A percentile compares a stretch with the other conserved stretches of the same genome.
Evolutionary conservation across 2,329 filamentous ascomycete genomes (phyloP).

Genomic region (Trichophyton rubrum): DNA sequence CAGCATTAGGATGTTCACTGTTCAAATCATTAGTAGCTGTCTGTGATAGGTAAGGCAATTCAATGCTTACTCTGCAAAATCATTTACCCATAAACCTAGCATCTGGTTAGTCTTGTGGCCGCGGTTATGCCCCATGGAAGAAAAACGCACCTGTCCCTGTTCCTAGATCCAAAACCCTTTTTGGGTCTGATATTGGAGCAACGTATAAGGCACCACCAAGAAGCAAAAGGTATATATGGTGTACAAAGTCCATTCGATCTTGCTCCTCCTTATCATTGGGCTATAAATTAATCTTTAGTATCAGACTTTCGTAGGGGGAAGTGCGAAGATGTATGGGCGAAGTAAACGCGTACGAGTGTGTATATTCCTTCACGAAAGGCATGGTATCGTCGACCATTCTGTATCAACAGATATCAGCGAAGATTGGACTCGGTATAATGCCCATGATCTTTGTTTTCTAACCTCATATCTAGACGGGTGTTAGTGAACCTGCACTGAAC

Average conservation of each 20-base stretch:
- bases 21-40: neutral
- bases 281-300: constrained; percentile 1
- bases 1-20: constrained; percentile 5
- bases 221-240: constrained; percentile 41
- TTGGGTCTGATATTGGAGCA: constrained; percentile 34
- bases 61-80: constrained; percentile 10
- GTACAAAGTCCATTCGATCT: constrained; percentile 35
- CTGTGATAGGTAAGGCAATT: neutral
- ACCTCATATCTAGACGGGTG: neutral
- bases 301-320: neutral
- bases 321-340: neutral
- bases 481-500: neutral
- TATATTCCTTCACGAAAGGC: constrained; percentile 9
- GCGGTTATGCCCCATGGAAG: too few species aligned
- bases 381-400: constrained; percentile 11
- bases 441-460: neutral
- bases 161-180: constrained; percentile 45
- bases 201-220: constrained; percentile 36
- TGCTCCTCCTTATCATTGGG: constrained; percentile 12
- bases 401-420: neutral
- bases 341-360: neutral
- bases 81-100: constrained; percentile 9
- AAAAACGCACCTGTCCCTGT: constrained; percentile 40
- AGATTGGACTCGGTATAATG: neutral
- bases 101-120: neutral